Evolutionary conservation across 1,139 yeast genomes (phyloP).

Genomic region (Pichia inconspicua): DNA sequence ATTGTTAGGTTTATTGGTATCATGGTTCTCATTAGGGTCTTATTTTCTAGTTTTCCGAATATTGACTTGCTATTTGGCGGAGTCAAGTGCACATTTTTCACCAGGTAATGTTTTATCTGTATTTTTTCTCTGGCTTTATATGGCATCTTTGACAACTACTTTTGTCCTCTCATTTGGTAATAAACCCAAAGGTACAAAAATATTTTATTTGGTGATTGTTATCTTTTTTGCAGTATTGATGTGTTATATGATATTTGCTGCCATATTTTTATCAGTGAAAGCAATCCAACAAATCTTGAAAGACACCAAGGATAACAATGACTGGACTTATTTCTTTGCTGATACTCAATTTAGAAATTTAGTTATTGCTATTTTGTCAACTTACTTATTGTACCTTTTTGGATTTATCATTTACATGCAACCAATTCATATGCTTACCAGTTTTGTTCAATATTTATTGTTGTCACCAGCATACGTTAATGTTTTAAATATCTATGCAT

Average conservation of each 20-base stretch:
- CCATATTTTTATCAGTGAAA: conserved; percentile 72
- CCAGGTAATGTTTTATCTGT: conserved; percentile 69
- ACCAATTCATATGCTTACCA: conserved; percentile 73
- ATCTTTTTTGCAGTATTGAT: conserved; percentile 83
- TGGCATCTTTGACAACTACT: conserved; percentile 82
- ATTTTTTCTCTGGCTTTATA: conserved; percentile 79
- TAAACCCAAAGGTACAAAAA: conserved; percentile 85
- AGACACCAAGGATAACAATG: conserved; percentile 39
- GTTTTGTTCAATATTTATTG: conserved; percentile 62
- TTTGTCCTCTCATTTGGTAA: conserved; percentile 91
- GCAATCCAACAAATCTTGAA: conserved; percentile 39
- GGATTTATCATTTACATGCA: conserved; percentile 71
- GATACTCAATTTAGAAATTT: conserved; percentile 72
- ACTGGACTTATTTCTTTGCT: conserved; percentile 43
- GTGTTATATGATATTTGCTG: conserved; percentile 89
- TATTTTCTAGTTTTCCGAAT: conserved; percentile 68
- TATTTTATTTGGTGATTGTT: conserved; percentile 75
- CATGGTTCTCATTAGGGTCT: conserved; percentile 76
- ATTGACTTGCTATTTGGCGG: conserved; percentile 49
- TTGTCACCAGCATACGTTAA: conserved; percentile 72
- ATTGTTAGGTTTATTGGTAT: conserved; percentile 53
- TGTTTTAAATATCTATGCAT: conserved; percentile 73
- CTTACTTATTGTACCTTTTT: conserved; percentile 71
- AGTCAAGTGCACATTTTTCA: conserved; percentile 41
- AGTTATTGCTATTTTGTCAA: conserved; percentile 76